Base-by-base conservation (phyloP, 805 yeast genomes). In the Saccharomycopsis fibuligera region DNA sequence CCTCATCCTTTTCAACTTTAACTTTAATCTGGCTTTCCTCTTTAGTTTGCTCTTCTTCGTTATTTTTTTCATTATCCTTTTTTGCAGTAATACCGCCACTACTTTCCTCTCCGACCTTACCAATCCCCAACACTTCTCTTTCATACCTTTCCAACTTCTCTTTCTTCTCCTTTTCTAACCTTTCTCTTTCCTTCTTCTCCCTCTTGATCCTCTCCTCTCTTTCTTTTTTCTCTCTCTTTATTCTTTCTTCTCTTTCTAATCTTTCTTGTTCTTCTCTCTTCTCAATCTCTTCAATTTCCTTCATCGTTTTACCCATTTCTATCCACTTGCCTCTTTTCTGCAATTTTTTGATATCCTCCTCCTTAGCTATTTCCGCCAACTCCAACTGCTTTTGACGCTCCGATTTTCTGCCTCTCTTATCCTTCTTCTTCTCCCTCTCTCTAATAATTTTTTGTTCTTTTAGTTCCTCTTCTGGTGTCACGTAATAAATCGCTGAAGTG, bases 391-490 rank as follows among this genome's bases (percentile, higher is more conserved):
- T 73, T 62, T 67, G 70, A 58, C 66, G 74, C 55, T 70, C 72
- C 43, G 68, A 63, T 57, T 49, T 65, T 57, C 64, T 65, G 56
- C 65, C 70, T 61, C 70, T 70, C 60, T 67, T 70, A 58, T 71
- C 70, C 58, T 74, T 65, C 57, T 73, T 68, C 67, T 65, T 66
- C 53, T 60, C 38, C 60, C 64, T 60, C 55, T 72, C 76, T 66
- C 65, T 43, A 52, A 65, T 48, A 69, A 68, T 51, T 71, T 35
- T 67, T 19, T 71, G 71, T 50, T 73, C 74, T 41, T 72, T 74
- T 6, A 79, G 63, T 56, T 84, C 93, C 56, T 81, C 85, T 1
- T 68, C 56, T 0, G 95, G 89, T 0, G 83, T 72, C 2, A 86
- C 74, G 35, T 61, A 70, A 17, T 69, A 65, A n/a, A 74, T 74